Evolutionary conservation across 306 rosid species (phyloP), one percentile per base, ranked within the genome.

Genomic region (Prinsepia uniflora): DNA sequence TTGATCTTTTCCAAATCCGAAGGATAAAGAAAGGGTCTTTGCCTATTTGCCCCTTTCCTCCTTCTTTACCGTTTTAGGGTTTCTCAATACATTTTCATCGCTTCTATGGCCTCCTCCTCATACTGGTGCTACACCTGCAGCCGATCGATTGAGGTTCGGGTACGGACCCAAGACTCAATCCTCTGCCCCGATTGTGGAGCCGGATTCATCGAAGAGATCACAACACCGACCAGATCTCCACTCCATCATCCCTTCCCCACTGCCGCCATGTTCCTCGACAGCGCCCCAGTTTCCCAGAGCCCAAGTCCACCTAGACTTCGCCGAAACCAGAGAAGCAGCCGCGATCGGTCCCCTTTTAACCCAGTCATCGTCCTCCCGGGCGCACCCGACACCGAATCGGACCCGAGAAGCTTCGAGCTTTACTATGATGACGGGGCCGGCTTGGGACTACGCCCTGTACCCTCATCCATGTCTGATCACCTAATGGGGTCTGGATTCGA

Each of bases 401-500:
- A 20, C 68, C 79, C 40, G 86, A 80, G 88, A 0, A 86, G 78
- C 40, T 89, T 86, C 55, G 89, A 86, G 70, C 86, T 89, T 14
- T 89, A 76, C 62, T 89, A 86, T 70, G 86, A 89, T 43, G 96
- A 89, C 55, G 91, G 84, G 24, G 73, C 87, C 0, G 88, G 90
- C 41, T 72, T 84, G 9, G 88, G 89, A 1, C 89, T 89, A 4
- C 86, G 91, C 7, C 91, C 89, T 0, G 44, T 89, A 2, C 91
- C 96, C 6, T 69, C 86, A 0, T 83, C 82, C 63, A 81, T 84
- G 22, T 79, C 96, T 30, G 88, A 89, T 56, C 81, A 84, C 53
- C 60, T 89, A 48, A 82, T 89, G 86, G 96, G 88, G 10, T 83
- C 96, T 0, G 91, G 96, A 2, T 86, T 89, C 18, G 91, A 89